Evolutionary conservation across 371 early-diverging fungal genomes (phyloP).

Genomic region (Dinochytrium kinnereticum): DNA sequence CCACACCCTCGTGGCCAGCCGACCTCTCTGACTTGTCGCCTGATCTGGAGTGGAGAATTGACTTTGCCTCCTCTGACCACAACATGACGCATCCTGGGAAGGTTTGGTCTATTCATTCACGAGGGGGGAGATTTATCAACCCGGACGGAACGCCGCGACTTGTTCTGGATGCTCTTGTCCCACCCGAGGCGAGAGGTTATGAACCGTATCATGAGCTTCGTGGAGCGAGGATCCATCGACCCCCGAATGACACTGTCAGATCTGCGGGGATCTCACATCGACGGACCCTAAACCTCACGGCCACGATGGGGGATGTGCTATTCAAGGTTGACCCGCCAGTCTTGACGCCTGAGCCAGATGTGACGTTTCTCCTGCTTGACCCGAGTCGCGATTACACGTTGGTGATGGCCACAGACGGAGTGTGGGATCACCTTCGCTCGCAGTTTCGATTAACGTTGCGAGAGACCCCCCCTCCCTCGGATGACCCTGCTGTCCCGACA

Average conservation of each 20-base stretch:
- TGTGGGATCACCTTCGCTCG: conserved; percentile 64
- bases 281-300: conserved; percentile 59
- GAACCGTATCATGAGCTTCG: conserved; percentile 47
- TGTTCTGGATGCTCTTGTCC: conserved; percentile 9
- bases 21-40: not conserved
- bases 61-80: conserved; percentile 54
- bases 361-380: conserved; percentile 46
- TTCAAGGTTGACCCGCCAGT: conserved; percentile 60
- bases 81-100: conserved; percentile 58
- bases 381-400: conserved; percentile 49
- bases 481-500: not conserved
- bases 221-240: conserved; percentile 53
- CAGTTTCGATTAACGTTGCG: not conserved
- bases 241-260: conserved; percentile 39
- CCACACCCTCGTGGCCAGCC: not conserved
- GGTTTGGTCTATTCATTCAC: conserved; percentile 42
- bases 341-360: conserved; percentile 50
- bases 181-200: conserved; percentile 25
- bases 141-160: conserved; percentile 36
- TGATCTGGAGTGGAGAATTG: conserved; percentile 32
- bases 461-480: not conserved
- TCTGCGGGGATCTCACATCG: conserved; percentile 53
- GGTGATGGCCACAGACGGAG: conserved; percentile 66
- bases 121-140: conserved; percentile 53
- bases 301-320: conserved; percentile 59